These are phyloP conservation scores for Fonsecaea nubica DNA, from an alignment of 2,329 filamentous ascomycete species.

Conservation along the genomic window DNA sequence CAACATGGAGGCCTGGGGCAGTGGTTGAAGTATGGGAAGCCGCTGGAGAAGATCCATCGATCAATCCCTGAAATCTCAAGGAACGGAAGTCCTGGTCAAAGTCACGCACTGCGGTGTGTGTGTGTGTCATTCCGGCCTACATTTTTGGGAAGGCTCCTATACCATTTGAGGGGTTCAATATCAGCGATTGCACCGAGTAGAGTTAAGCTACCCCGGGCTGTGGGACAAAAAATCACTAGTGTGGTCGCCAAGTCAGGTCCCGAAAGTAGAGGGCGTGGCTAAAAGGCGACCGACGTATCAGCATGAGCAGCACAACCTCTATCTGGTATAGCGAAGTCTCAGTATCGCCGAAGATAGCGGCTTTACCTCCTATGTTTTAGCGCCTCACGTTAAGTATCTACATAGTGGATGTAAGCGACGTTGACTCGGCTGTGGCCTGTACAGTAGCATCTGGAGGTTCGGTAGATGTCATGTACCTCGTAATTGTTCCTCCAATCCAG, in stretches of 20 bases:
- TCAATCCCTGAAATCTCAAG: conserved; percentile 4
- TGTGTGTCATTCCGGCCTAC: conserved; percentile 49
- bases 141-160: conserved; percentile 58
- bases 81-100: conserved; percentile 17
- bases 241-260: conserved; percentile 2
- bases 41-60: conserved; percentile 23
- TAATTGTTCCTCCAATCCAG: no score
- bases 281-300: conserved; percentile 21
- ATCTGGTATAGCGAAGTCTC: conserved; percentile 71
- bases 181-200: conserved; percentile 17
- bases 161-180: conserved; percentile 39
- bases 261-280: conserved; percentile 1
- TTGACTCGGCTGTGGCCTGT: conserved; percentile 45
- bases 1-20: conserved; percentile 21
- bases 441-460: not conserved
- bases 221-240: conserved; percentile 25
- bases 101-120: conserved; percentile 23
- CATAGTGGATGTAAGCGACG: conserved; percentile 25
- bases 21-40: conserved; percentile 22
- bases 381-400: conserved; percentile 31
- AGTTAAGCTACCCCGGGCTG: conserved; percentile 19
- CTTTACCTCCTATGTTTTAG: conserved; percentile 24
- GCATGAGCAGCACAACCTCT: conserved; percentile 66
- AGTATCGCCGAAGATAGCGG: conserved; percentile 56
- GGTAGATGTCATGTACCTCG: no score